Base-by-base conservation (phyloP, 805 yeast species). In the Wickerhamomyces mucosus region DNA sequence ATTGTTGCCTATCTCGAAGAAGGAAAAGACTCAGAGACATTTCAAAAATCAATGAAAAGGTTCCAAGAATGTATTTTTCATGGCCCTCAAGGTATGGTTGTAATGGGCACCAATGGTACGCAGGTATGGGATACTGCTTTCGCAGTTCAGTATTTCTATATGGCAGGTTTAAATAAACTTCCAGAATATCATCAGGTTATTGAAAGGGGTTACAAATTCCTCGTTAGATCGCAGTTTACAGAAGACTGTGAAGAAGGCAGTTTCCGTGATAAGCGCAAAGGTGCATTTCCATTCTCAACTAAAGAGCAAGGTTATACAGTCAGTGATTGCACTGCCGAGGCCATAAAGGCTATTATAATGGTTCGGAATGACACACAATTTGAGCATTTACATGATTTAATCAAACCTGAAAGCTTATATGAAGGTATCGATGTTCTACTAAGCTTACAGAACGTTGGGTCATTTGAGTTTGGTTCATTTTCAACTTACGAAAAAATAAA, bases 41-140 rank as follows among this genome's bases (percentile, higher is more conserved):
- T 83, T 55, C 46, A 64, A 32, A 59, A 63, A 15, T 66, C 78
- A 19, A 52, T 69, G 27, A 65, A 59, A 13, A 63, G 92, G 36
- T 73, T 83, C 61, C 68, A 75, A 23, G 96, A 92, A 45, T 76
- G 75, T 22, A 46, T 85, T 31, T 86, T 82, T 56, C 78, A 80
- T 59, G 94, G 96, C 0, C 81, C 86, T 0, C 81, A 80, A 50
- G 99, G 99, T 5, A 68, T 92, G 75, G 72, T 89, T 3, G 80
- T 84, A 35, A 84, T 81, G 83, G 99, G 99, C 3, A 92, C 99
- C 1, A 92, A 92, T 55, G 99, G 99, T 16, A 84, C 83, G 1
- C 99, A 92, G 57, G 88, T 80, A 1, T 92, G 99, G 98, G 99
- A 92, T 55, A 77, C 78, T 18, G 88, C 96, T 1, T 89, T 92